These are phyloP conservation scores for Heteromeles arbutifolia DNA, from an alignment of 306 rosid genomes.

Conservation along the genomic window DNA sequence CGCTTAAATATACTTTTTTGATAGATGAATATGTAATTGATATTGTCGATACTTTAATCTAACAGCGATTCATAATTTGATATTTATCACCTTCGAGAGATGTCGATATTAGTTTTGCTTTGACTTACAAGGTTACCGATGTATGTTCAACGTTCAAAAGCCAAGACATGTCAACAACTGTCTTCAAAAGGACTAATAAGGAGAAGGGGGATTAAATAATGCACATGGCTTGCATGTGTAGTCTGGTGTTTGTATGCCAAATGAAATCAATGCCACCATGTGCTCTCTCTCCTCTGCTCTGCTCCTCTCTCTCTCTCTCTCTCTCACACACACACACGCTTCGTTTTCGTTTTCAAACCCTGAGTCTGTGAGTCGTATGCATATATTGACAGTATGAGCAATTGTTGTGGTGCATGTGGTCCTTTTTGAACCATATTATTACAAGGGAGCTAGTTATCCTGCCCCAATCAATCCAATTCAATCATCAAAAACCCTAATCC, in stretches of 20 bases:
- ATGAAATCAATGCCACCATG: conserved; percentile 6
- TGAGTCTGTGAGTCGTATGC: neutral
- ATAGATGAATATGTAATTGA: neutral
- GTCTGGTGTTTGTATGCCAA: neutral
- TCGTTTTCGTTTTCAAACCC: neutral
- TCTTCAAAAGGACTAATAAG: neutral
- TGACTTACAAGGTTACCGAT: neutral
- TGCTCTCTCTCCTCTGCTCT: neutral
- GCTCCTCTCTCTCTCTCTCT: neutral
- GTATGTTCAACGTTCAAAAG: neutral
- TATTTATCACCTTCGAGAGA: neutral
- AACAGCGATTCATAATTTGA: no score
- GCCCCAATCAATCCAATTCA: neutral
- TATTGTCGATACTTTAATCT: neutral
- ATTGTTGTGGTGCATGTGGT: conserved; percentile 2
- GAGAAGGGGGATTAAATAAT: neutral
- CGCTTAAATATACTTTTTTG: no score
- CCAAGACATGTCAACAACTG: neutral
- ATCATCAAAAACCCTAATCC: neutral
- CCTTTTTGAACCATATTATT: neutral
- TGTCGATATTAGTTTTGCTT: neutral
- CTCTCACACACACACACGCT: neutral
- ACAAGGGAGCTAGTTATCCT: neutral
- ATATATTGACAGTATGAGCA: neutral
- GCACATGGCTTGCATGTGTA: conserved; percentile 13